These are phyloP conservation scores for Chrysoporthe deuterocubensis DNA, from an alignment of 2,329 filamentous ascomycete species.

Conservation along the genomic window DNA sequence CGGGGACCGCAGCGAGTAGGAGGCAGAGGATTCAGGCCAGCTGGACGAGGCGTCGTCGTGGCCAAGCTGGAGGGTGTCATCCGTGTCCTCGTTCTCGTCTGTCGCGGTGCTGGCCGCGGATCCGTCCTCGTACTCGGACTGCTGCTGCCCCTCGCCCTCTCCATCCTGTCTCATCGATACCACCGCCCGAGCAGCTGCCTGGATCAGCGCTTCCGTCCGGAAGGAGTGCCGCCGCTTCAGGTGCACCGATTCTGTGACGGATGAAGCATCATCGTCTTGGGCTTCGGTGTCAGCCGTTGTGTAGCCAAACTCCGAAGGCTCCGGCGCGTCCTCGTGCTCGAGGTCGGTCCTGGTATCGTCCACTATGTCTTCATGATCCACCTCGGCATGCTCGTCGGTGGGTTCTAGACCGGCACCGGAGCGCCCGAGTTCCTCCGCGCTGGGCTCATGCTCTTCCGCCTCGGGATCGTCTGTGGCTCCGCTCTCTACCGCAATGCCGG, in stretches of 20 bases:
- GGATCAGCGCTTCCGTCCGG: conserved; percentile 57
- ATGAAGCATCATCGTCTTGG: conserved; percentile 19
- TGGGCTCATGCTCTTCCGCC: not conserved
- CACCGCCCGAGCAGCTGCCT: conserved; percentile 56
- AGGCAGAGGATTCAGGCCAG: conserved; percentile 32
- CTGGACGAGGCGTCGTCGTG: conserved; percentile 23
- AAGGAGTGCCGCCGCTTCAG: conserved; percentile 45
- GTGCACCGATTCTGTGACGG: conserved; percentile 30
- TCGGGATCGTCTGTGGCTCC: conserved; percentile 2
- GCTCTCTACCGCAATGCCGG: not conserved
- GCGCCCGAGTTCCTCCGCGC: not conserved
- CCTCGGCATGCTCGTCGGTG: no score
- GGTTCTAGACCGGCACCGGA: not conserved
- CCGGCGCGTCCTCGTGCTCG: conserved; percentile 10
- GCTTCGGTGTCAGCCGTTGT: conserved; percentile 19
- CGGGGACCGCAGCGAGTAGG: conserved; percentile 29
- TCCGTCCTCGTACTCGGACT: conserved; percentile 22
- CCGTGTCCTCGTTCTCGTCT: conserved; percentile 27
- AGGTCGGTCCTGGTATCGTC: conserved; percentile 5
- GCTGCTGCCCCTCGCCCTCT: conserved; percentile 28
- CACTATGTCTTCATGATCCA: not conserved
- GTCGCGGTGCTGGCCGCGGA: conserved; percentile 31
- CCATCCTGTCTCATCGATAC: conserved; percentile 43
- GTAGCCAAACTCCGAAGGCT: conserved; percentile 27
- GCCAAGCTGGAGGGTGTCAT: conserved; percentile 23